Conservation (phyloP, 2,329 filamentous ascomycete genomes). For the Penicillium sp. region DNA sequence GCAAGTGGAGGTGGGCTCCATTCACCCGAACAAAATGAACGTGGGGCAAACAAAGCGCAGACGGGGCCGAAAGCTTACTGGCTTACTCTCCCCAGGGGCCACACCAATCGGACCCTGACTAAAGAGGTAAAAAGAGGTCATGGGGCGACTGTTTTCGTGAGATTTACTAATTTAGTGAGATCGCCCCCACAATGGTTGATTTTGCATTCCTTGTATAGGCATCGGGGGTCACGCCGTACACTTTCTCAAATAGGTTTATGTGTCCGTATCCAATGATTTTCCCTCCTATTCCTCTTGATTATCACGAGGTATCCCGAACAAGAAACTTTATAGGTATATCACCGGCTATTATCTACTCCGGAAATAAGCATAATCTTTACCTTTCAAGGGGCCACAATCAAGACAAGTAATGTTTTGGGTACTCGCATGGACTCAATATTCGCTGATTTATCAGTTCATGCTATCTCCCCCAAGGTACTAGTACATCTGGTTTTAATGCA, state of each 20-base stretch:
- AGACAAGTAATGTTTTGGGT: background rate
- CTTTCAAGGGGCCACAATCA: background rate
- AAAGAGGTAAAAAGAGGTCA: background rate
- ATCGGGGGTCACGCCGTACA: background rate
- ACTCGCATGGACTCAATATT: background rate
- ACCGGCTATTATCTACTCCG: background rate
- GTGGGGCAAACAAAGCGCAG: background rate
- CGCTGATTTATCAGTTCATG: background rate
- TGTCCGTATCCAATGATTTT: background rate
- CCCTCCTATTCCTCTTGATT: background rate
- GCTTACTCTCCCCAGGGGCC: background rate
- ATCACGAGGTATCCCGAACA: background rate
- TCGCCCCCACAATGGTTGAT: background rate
- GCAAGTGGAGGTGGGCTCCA: constrained; percentile 3
- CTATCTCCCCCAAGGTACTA: background rate
- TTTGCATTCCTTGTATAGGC: background rate
- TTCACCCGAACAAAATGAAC: constrained; percentile 5
- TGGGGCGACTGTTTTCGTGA: background rate
- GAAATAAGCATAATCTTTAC: background rate
- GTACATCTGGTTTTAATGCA: background rate
- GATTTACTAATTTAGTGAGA: background rate
- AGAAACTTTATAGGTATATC: background rate
- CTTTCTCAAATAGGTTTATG: background rate
- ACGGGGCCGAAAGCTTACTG: constrained; percentile 8
- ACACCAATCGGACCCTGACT: background rate